A percentile compares a stretch with the other conserved stretches of the same genome.
Evolutionary conservation across 2,329 filamentous ascomycete species (phyloP).

Genomic region (Alternaria arborescens): DNA sequence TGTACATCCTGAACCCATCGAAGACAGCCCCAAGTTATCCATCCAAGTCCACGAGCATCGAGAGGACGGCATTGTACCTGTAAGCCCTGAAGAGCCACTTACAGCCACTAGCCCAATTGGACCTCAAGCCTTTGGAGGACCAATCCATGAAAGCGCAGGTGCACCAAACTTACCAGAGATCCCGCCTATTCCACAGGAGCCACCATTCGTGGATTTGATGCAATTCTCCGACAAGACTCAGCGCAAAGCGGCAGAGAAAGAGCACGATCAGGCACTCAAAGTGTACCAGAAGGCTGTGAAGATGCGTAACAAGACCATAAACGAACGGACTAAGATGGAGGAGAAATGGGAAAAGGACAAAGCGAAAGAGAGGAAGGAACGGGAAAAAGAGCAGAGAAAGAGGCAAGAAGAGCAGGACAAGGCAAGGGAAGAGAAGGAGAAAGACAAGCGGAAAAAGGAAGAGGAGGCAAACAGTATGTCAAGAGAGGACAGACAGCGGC

Average conservation of each 20-base stretch:
- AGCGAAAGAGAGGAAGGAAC: constrained; percentile 36
- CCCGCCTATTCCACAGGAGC: constrained; percentile 63
- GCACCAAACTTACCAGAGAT: constrained; percentile 55
- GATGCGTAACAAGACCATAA: constrained; percentile 70
- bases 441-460: constrained; percentile 32
- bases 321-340: constrained; percentile 68
- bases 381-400: constrained; percentile 24
- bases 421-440: constrained; percentile 17
- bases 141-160: constrained; percentile 3
- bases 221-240: constrained; percentile 70
- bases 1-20: constrained; percentile 17
- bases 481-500: constrained; percentile 14
- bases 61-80: constrained; percentile 45
- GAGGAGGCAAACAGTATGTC: constrained; percentile 9
- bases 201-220: constrained; percentile 64
- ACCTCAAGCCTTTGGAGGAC: constrained; percentile 2
- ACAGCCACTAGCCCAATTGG: constrained; percentile 27
- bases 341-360: constrained; percentile 50
- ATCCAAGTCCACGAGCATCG: constrained; percentile 59
- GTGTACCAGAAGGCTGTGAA: constrained; percentile 73
- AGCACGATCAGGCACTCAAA: constrained; percentile 69
- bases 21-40: constrained; percentile 55
- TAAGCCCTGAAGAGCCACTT: constrained; percentile 39
- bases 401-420: constrained; percentile 31
- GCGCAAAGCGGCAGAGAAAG: constrained; percentile 74